Conservation (phyloP, 768 basidiomycete species). For the Fomitopsis pulvina region DNA sequence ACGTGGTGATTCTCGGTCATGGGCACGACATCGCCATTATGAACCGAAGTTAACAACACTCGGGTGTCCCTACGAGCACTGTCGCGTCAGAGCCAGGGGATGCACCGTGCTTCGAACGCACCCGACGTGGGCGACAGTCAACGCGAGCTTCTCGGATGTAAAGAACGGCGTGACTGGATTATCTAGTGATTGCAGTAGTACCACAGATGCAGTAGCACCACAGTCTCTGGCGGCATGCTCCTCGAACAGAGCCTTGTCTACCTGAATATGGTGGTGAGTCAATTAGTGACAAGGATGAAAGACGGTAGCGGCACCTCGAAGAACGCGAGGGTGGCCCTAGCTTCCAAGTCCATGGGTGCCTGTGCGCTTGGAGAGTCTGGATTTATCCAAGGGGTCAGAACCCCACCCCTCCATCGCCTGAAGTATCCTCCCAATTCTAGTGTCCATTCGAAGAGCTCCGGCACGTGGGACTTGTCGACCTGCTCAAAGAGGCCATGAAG, state of each 20-base stretch:
- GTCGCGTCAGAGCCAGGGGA: neutral
- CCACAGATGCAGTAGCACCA: slow-evolving; percentile 90
- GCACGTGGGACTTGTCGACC: slow-evolving; percentile 62
- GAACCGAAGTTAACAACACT: slow-evolving; percentile 71
- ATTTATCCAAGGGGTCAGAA: slow-evolving; percentile 58
- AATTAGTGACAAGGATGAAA: neutral
- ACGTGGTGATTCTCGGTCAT: slow-evolving; percentile 96
- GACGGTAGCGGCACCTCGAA: slow-evolving; percentile 53
- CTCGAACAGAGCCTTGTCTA: slow-evolving; percentile 66
- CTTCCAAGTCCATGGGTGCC: slow-evolving; percentile 61
- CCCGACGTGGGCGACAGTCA: slow-evolving; percentile 95
- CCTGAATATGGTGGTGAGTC: slow-evolving; percentile 32
- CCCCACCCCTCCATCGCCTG: slow-evolving; percentile 80
- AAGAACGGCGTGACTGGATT: slow-evolving; percentile 77
- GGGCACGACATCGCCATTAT: slow-evolving; percentile 65
- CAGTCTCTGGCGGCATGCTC: slow-evolving; percentile 66
- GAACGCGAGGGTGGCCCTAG: slow-evolving; percentile 81
- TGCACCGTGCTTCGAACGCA: slow-evolving; percentile 25
- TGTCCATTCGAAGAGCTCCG: slow-evolving; percentile 70
- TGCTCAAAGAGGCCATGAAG: slow-evolving; percentile 82
- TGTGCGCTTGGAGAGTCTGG: slow-evolving; percentile 20
- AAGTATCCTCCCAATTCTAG: slow-evolving; percentile 87
- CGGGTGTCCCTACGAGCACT: slow-evolving; percentile 30
- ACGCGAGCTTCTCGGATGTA: slow-evolving; percentile 59
- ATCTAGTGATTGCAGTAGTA: slow-evolving; percentile 88